Evolutionary conservation across 108 stramenopile genomes (phyloP), one percentile per base, ranked within the genome.

Genomic region (Tribonema minus): DNA sequence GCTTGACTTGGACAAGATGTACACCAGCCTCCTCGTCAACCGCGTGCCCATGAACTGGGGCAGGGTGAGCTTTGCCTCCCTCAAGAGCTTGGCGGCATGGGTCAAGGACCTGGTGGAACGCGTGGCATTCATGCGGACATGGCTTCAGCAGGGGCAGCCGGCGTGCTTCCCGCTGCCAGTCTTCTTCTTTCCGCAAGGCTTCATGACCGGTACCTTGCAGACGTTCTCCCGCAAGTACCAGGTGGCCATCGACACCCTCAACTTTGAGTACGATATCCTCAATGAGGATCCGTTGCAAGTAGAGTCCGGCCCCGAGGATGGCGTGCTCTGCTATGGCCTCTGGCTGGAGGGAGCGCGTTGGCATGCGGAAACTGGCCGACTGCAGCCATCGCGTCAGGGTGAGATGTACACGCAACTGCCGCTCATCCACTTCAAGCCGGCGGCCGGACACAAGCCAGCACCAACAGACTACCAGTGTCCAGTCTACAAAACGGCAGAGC

Each of bases 181-280:
- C 20, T 90, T 90, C 71, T 90, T 90, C 84, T 90, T 90, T 63
- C 89, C 89, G 7, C 89, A 90, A 64, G 89, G 89, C 23, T 90
- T 90, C 83, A 90, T 90, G 89, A 90, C 89, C 33, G 89, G 88
- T 3, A 87, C 89, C 12, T 71, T 90, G 37, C 89, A 90, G 82
- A 90, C 87, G 3, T 87, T 82, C 64, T 88, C 89, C 28, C 61
- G 89, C 30, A 88, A 87, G 75, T 86, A 87, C 76, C 64, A 83
- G 77, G 85, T 87, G 25, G 87, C 89, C 20, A 88, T 90, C 36
- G 89, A 90, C 81, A 84, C 86, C 27, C 76, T 90, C 27, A 60
- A 46, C 36, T 90, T 86, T 84, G 65, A 82, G 67, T 88, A 81
- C 60, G 58, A 84, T 0, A 58, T 88, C 3, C 29, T 87, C 46